Evolutionary conservation across 192 early-diverging fungal genomes (phyloP), one percentile per base, ranked within the genome.

Genomic region (Coemansia sp.): DNA sequence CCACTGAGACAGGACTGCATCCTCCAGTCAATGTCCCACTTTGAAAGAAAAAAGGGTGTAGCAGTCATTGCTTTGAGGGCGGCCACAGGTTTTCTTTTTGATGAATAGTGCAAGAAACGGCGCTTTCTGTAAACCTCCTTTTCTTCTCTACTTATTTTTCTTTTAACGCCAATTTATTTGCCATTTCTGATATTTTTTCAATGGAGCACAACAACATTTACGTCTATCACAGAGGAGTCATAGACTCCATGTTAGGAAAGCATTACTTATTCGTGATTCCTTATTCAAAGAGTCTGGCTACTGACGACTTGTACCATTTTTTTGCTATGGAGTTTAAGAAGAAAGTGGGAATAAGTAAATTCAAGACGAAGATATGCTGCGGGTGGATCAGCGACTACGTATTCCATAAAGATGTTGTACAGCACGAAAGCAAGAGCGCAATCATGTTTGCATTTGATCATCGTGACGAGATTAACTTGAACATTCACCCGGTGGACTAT

Each of bases 141-240:
- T 28, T 30, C 50, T 23, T 30, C 26, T 52, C 26, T 52, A 9
- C 13, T 53, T 53, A 30, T 53, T 53, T 26, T 53, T 26, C 23
- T 26, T 53, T 0, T 0, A 53, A 11, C n/a, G 4, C 2, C 26
- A 4, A 9, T 30, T 13, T 53, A 30, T 14, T 28, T 23, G n/a
- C 40, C 6, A 47, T 19, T 47, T 30, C 11, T 30, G 23, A 0
- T 30, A 53, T 32, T 30, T 32, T 30, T 21, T 21, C 21, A 23
- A 53, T 53, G 50, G 50, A 53, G 50, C 50, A 26, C 50, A 53
- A 53, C 26, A 53, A 53, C 50, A 53, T 53, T 16, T 53, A 53
- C 26, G 14, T 53, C 11, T 53, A 30, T 30, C 50, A 28, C 13
- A 9, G 26, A 0, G 26, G 23, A 30, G 13, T 2, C 26, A 13